These are phyloP conservation scores for Fusarium brevicatenulatum DNA, from an alignment of 2,329 filamentous ascomycete species.

Conservation along the genomic window DNA sequence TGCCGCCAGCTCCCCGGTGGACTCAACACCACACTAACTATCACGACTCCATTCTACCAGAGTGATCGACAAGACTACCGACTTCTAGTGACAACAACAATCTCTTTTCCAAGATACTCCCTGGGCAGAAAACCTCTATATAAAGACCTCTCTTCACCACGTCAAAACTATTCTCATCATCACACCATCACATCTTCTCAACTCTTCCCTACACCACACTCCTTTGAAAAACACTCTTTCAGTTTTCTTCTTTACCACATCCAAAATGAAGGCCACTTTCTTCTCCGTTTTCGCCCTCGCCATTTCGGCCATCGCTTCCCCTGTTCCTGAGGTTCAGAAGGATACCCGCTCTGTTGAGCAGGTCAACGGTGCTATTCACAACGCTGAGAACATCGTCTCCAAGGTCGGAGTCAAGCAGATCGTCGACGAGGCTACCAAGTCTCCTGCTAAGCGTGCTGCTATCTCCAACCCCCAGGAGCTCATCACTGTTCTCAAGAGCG, in stretches of 20 bases:
- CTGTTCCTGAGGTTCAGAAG: slow-evolving; percentile 13
- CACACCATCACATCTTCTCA: no score
- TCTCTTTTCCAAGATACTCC: not conserved
- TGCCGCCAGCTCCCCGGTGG: not conserved
- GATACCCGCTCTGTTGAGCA: slow-evolving; percentile 2
- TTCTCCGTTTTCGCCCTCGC: slow-evolving; percentile 40
- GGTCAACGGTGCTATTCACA: not conserved
- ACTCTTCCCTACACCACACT: not conserved
- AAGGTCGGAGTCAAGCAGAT: slow-evolving; percentile 6
- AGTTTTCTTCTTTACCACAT: not conserved
- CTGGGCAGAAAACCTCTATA: not conserved
- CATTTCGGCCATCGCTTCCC: slow-evolving; percentile 36
- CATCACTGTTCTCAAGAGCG: slow-evolving; percentile 10
- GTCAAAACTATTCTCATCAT: not conserved
- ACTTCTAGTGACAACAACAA: not conserved
- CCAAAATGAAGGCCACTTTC: slow-evolving; percentile 43
- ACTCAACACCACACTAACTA: slow-evolving; percentile 3
- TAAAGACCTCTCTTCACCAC: not conserved
- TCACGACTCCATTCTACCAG: slow-evolving; percentile 5
- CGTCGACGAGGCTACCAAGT: not conserved
- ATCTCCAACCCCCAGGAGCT: slow-evolving; percentile 4
- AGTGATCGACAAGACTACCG: slow-evolving; percentile 22
- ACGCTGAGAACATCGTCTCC: not conserved
- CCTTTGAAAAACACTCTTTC: not conserved
- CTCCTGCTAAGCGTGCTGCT: slow-evolving; percentile 1